Conservation (phyloP, 2,329 filamentous ascomycete genomes). For the Cladosporium sp. region DNA sequence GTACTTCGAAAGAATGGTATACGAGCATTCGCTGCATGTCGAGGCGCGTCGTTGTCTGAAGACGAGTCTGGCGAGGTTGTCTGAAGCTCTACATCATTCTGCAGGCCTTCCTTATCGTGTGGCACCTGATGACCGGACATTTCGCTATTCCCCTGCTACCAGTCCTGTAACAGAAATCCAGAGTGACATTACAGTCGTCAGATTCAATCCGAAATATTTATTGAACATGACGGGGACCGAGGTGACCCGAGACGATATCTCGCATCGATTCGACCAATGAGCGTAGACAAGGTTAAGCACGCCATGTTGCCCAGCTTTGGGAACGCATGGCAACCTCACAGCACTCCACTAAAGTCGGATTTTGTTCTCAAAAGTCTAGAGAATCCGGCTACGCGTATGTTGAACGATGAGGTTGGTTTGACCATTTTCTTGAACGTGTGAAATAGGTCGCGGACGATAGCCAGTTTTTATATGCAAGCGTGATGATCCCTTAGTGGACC, state of each 20-base stretch:
- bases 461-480: too few species aligned
- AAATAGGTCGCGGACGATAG: too few species aligned
- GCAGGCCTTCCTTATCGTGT: neutral
- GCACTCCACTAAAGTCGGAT: neutral
- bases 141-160: neutral
- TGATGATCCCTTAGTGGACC: too few species aligned
- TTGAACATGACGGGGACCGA: neutral
- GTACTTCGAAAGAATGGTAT: conserved; percentile 16
- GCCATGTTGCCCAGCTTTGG: conserved; percentile 1
- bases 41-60: neutral
- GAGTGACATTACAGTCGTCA: neutral
- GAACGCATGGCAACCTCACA: neutral
- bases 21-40: neutral
- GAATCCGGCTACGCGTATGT: too few species aligned
- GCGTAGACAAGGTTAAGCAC: neutral
- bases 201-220: too few species aligned
- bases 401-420: too few species aligned
- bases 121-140: neutral
- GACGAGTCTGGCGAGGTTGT: neutral
- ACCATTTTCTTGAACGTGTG: too few species aligned
- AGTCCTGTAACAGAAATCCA: neutral
- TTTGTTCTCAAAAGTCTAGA: too few species aligned
- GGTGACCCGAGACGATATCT: neutral
- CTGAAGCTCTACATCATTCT: neutral
- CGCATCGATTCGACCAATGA: neutral